A percentile compares a stretch with the other conserved stretches of the same genome.
phyloP scores from a whole-genome alignment of 2,329 filamentous ascomycete genomes.

The Exophiala calicioides region DNA sequence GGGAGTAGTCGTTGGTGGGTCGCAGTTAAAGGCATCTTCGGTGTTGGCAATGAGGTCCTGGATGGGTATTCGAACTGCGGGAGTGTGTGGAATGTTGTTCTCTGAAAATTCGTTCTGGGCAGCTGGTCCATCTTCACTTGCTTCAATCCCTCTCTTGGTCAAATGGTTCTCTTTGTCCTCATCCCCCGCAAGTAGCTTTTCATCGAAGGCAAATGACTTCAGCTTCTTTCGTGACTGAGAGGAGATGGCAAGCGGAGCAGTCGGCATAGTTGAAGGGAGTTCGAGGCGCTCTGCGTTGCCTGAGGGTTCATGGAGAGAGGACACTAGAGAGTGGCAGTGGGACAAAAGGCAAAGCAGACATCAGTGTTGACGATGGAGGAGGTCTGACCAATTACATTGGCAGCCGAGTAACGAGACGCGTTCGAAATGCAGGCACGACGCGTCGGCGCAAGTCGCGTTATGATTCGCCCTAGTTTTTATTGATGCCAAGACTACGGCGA shows the following conservation, averaged over 20 bases:
- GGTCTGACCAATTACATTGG: background rate
- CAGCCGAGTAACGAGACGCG: background rate
- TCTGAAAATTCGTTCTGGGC: conserved; percentile 3
- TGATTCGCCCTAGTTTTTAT: too few species aligned
- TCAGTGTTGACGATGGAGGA: conserved; percentile 9
- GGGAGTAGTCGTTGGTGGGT: conserved; percentile 55
- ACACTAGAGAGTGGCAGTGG: background rate
- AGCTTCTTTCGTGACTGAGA: conserved; percentile 27
- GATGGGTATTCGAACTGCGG: conserved; percentile 59
- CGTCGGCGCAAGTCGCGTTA: too few species aligned
- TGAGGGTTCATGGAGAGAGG: background rate
- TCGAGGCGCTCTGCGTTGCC: conserved; percentile 8
- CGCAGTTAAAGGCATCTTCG: conserved; percentile 55
- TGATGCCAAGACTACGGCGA: too few species aligned
- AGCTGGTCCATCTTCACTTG: background rate
- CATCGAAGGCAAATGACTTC: conserved; percentile 20
- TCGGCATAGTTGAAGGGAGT: conserved; percentile 17
- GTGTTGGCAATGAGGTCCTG: conserved; percentile 63
- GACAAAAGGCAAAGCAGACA: background rate
- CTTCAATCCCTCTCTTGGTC: background rate
- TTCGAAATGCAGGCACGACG: too few species aligned
- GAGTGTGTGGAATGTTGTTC: conserved; percentile 55
- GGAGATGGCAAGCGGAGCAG: conserved; percentile 17
- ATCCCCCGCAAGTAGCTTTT: conserved; percentile 8
- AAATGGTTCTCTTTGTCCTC: conserved; percentile 24